Evolutionary conservation across 2,329 filamentous ascomycete species (phyloP).

Genomic region (Aspergillus costaricaensis): DNA sequence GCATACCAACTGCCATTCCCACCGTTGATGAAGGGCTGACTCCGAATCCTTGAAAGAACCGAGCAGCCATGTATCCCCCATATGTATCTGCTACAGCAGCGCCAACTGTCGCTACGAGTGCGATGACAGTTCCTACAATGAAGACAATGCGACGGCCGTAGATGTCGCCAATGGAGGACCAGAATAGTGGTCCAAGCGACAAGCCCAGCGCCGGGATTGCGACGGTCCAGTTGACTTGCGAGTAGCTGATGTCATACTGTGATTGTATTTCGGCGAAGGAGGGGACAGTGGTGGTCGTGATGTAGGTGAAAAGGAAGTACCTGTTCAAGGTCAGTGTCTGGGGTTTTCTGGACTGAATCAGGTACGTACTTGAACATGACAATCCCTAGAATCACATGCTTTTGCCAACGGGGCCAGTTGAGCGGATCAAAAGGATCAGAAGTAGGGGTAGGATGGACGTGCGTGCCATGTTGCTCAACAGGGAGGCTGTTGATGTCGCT

Average conservation of each 20-base stretch:
- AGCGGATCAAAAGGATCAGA: constrained; percentile 56
- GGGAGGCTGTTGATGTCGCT: neutral
- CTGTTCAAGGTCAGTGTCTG: constrained; percentile 28
- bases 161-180: constrained; percentile 54
- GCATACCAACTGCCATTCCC: constrained; percentile 52
- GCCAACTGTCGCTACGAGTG: constrained; percentile 46
- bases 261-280: constrained; percentile 55
- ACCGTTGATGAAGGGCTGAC: constrained; percentile 57
- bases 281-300: constrained; percentile 59
- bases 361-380: constrained; percentile 54
- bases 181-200: constrained; percentile 54
- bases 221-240: constrained; percentile 58
- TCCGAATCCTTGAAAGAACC: constrained; percentile 61
- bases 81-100: constrained; percentile 47
- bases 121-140: constrained; percentile 47
- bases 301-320: constrained; percentile 61
- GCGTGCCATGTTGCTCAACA: constrained; percentile 29
- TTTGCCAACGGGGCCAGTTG: constrained; percentile 54
- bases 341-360: neutral
- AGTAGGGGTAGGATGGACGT: constrained; percentile 46
- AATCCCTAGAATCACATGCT: constrained; percentile 53
- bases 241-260: constrained; percentile 48
- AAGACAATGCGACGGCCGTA: constrained; percentile 56
- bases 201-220: constrained; percentile 56
- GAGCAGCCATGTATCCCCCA: constrained; percentile 57